Conservation (phyloP, 352 stramenopile species). For the Phytophthora nicotianae region DNA sequence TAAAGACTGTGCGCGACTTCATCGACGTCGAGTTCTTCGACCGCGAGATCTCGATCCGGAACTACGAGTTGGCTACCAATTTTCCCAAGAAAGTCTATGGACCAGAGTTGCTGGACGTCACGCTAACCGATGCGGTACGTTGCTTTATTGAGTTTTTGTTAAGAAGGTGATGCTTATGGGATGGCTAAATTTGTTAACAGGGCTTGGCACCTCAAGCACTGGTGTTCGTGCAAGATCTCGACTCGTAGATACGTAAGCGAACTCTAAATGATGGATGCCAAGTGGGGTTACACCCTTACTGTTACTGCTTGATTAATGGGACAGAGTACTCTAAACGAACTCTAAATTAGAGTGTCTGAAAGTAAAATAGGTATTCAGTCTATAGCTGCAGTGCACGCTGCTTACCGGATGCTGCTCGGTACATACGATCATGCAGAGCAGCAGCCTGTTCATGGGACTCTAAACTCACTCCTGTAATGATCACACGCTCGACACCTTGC, state of each 20-base stretch:
- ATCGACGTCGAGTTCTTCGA: slow-evolving; percentile 86
- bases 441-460: slow-evolving; percentile 72
- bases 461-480: slow-evolving; percentile 63
- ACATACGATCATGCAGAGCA: slow-evolving; percentile 86
- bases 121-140: slow-evolving; percentile 73
- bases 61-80: slow-evolving; percentile 88
- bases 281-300: background rate
- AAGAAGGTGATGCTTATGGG: slow-evolving; percentile 7
- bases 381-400: slow-evolving; percentile 55
- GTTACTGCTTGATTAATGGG: background rate
- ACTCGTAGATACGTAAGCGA: slow-evolving; percentile 80
- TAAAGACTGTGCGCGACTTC: slow-evolving; percentile 79
- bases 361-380: slow-evolving; percentile 21
- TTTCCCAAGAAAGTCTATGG: slow-evolving; percentile 82
- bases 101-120: slow-evolving; percentile 61
- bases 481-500: slow-evolving; percentile 63
- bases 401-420: slow-evolving; percentile 81
- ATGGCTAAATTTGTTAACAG: slow-evolving; percentile 32
- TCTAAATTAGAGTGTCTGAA: slow-evolving; percentile 25
- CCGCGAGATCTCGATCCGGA: slow-evolving; percentile 70
- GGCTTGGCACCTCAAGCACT: slow-evolving; percentile 75
- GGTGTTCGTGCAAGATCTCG: slow-evolving; percentile 83
- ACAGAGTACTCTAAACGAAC: background rate
- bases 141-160: background rate
- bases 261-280: too few species aligned